Evolutionary conservation across 2,329 filamentous ascomycete genomes (phyloP), one percentile per base, ranked within the genome.

Genomic region (Rutstroemia sp.): DNA sequence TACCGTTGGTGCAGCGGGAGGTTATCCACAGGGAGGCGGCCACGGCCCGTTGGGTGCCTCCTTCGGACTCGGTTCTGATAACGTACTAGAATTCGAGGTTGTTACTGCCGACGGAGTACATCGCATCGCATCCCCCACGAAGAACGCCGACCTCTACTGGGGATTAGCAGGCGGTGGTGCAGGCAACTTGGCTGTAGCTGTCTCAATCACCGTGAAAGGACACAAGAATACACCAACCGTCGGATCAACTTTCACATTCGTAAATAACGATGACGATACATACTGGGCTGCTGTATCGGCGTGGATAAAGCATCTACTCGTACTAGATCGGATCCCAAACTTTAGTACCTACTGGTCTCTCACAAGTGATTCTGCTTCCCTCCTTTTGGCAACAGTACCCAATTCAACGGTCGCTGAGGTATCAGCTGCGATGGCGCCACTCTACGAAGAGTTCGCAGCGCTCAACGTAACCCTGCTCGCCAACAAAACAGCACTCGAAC

Each of bases 101-200:
- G 75, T 86, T 1, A 78, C 77, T 0, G 76, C 77, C 0, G 61
- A 64, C 4, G 81, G 82, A 0, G 63, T 74, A 12, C 70, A 78
- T 12, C 49, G 83, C 1, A 73, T 70, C 0, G 75, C 77, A 1
- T 81, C 78, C 38, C 76, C 77, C 41, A 72, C 75, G 6, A 70
- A 77, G 38, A 74, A 85, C 54, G 55, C 71, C 0, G 81, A 86
- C 52, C 69, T 86, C 0, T 86, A 83, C 66, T 87, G 82, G 83
- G 83, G 82, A 0, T 71, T 85, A 55, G 71, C 77, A 54, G 81
- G 82, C 9, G 75, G 79, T 4, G 58, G 58, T 23, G 79, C 78
- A 2, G 77, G 77, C 16, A 84, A 79, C 0, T 86, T 81, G 64
- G 82, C 79, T 0, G 73, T 85, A 1, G 74, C 85, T 21, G 75